Percentiles rank a stretch among this genome's conserved stretches.
Evolutionary conservation across 805 yeast genomes (phyloP).

Genomic region (Cyberlindnera mycetangii): DNA sequence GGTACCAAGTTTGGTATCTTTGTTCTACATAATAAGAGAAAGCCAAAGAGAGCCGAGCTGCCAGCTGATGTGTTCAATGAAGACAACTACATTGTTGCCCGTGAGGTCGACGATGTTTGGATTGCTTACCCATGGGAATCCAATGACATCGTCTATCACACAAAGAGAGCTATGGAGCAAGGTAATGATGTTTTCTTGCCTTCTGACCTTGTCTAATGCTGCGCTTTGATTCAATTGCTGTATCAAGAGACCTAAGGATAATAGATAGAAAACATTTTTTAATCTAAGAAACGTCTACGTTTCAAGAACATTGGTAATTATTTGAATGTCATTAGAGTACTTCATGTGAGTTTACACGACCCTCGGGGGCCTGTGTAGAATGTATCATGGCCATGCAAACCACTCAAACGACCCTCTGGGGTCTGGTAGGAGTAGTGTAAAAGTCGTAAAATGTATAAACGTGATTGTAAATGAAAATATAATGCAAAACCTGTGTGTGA

Average conservation of each 20-base stretch:
- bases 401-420: neutral
- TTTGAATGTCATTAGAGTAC: neutral
- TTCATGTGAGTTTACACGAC: neutral
- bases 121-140: constrained; percentile 89
- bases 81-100: constrained; percentile 67
- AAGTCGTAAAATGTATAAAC: neutral
- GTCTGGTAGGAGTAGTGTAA: neutral
- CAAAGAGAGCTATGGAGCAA: constrained; percentile 67
- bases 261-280: no score
- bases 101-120: constrained; percentile 77
- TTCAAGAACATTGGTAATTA: no score
- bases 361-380: neutral
- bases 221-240: no score
- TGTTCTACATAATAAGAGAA: constrained; percentile 73
- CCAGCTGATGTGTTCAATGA: constrained; percentile 61
- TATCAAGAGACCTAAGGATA: no score
- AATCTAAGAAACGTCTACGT: no score
- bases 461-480: neutral
- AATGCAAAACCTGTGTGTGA: neutral
- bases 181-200: constrained; percentile 57
- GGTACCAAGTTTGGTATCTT: constrained; percentile 68
- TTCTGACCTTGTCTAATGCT: neutral
- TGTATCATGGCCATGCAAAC: neutral
- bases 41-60: constrained; percentile 68
- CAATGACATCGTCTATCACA: constrained; percentile 69